Conservation (phyloP, 2,329 filamentous ascomycete species). For the Dactylellina haptotyla region DNA sequence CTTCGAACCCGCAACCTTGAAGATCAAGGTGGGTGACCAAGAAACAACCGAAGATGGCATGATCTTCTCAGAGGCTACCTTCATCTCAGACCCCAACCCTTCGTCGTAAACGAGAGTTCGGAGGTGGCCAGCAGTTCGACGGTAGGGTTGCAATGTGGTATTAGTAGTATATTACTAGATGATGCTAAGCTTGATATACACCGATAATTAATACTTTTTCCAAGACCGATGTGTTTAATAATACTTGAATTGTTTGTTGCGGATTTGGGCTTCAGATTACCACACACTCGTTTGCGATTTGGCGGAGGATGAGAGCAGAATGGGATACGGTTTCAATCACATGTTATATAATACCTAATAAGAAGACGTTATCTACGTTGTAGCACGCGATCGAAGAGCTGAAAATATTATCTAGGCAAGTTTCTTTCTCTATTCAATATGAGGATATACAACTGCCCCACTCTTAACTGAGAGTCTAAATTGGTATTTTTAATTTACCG, state of each 20-base stretch:
- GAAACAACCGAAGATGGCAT: constrained; percentile 77
- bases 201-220: neutral
- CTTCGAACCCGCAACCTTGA: constrained; percentile 74
- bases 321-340: constrained; percentile 14
- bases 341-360: constrained; percentile 48
- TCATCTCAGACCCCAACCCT: constrained; percentile 70
- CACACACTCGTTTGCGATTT: constrained; percentile 25
- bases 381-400: no score
- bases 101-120: neutral
- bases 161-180: neutral
- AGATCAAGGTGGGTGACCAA: constrained; percentile 84
- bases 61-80: constrained; percentile 91
- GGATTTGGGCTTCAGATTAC: constrained; percentile 41
- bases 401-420: no score
- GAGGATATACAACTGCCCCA: no score
- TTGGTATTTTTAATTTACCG: no score
- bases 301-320: constrained; percentile 26
- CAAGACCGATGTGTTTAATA: no score
- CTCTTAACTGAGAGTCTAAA: no score
- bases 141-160: neutral
- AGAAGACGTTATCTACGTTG: constrained; percentile 2
- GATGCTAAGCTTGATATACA: no score
- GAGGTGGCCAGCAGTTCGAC: neutral
- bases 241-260: constrained; percentile 36
- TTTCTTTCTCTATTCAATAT: no score